Percentiles rank a stretch among this genome's conserved stretches.
Conservation (phyloP, 2,329 filamentous ascomycete genomes). For the Aspergillus vadensis region DNA sequence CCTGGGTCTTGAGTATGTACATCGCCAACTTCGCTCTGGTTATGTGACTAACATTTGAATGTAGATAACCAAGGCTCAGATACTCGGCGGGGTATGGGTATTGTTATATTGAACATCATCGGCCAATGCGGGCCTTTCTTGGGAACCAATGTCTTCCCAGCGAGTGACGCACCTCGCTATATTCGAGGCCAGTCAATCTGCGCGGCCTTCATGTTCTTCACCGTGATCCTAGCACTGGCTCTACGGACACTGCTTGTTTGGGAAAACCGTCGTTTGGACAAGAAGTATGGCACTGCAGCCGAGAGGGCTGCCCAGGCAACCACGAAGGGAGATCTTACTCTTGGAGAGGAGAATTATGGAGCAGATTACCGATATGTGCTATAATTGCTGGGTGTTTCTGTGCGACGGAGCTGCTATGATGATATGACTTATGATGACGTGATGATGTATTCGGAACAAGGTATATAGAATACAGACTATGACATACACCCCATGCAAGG, state of each 20-base stretch:
- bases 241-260: constrained; percentile 58
- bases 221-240: constrained; percentile 55
- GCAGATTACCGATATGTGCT: constrained; percentile 42
- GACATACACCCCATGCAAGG: no score
- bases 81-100: constrained; percentile 65
- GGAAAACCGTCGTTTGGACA: constrained; percentile 64
- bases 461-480: background rate
- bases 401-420: background rate
- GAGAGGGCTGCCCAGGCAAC: constrained; percentile 20
- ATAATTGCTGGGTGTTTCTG: constrained; percentile 15
- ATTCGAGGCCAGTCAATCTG: constrained; percentile 62
- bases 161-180: constrained; percentile 49
- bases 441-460: background rate
- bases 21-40: background rate
- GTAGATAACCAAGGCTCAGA: constrained; percentile 69
- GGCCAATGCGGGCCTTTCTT: constrained; percentile 66
- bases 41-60: background rate
- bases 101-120: constrained; percentile 68
- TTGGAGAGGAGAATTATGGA: constrained; percentile 46
- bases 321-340: constrained; percentile 14
- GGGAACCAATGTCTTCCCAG: constrained; percentile 65
- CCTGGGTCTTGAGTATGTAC: constrained; percentile 61
- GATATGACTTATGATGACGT: background rate
- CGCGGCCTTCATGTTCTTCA: constrained; percentile 63
- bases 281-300: constrained; percentile 43